A percentile compares a stretch with the other conserved stretches of the same genome.
Evolutionary conservation across 768 basidiomycete genomes (phyloP).

Genomic region (Leccinellum luteum): DNA sequence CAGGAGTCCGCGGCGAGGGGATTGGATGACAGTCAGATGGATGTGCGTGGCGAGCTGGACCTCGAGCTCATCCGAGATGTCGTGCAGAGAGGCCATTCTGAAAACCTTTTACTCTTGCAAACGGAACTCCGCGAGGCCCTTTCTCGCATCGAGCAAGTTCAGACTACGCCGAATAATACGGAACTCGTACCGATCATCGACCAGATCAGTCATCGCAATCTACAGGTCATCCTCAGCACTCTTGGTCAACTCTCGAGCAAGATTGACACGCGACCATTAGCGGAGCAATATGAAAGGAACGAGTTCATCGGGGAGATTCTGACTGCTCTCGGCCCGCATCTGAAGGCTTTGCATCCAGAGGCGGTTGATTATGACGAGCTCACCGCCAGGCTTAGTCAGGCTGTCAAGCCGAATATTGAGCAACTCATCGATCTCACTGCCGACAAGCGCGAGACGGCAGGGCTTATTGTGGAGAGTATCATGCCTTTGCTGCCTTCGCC

Average conservation of each 20-base stretch:
- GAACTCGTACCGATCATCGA: constrained; percentile 51
- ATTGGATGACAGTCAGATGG: constrained; percentile 60
- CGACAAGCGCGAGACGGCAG: constrained; percentile 85
- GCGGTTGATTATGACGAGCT: constrained; percentile 76
- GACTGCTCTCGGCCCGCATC: constrained; percentile 53
- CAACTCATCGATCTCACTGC: constrained; percentile 88
- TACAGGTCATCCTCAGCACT: constrained; percentile 58
- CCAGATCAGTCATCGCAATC: constrained; percentile 53
- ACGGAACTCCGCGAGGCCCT: constrained; percentile 55
- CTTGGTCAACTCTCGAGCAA: constrained; percentile 46
- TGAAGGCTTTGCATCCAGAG: constrained; percentile 61
- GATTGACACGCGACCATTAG: constrained; percentile 33
- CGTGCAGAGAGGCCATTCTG: constrained; percentile 64
- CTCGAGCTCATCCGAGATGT: constrained; percentile 71
- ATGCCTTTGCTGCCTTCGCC: constrained; percentile 58
- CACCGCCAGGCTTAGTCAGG: constrained; percentile 72
- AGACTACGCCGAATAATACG: constrained; percentile 17
- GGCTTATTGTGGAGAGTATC: constrained; percentile 72
- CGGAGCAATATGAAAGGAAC: constrained; percentile 50
- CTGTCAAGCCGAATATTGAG: constrained; percentile 85
- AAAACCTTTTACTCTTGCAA: constrained; percentile 55
- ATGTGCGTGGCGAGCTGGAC: constrained; percentile 76
- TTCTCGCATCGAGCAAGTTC: constrained; percentile 38
- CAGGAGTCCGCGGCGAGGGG: constrained; percentile 58
- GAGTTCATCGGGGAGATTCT: constrained; percentile 60